Base-by-base conservation (phyloP, 352 stramenopile species). In the Hyaloperonospora brassicae region DNA sequence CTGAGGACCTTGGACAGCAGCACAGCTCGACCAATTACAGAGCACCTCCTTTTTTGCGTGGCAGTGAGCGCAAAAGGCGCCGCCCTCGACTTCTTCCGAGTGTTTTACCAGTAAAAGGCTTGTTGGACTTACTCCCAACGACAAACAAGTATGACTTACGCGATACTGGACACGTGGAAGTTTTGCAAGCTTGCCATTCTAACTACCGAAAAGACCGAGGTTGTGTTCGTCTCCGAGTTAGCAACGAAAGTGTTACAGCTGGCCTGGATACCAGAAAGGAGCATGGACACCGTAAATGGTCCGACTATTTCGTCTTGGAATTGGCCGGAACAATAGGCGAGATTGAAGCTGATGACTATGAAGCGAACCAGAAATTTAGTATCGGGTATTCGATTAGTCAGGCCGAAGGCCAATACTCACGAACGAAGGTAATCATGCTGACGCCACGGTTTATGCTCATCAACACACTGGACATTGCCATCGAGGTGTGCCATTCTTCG, bases 351-450 rank as follows among this genome's bases (percentile, higher is more conserved):
- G 70, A 74, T n/a, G 74, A 90, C 55, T 85, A 72, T 22, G 69
- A 57, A 21, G 57, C 62, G 30, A 79, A 87, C 46, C 68, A 76
- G 23, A 82, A 82, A 48, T 90, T 83, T 63, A 87, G 76, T 35
- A 83, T 95, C 22, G 84, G 84, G 1, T 93, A 89, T 61, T 87
- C 79, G 8, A 89, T 95, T 34, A 77, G 63, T 22, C 66, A 76
- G 11, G 84, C 77, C 1, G 87, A 87, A 47, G 81, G 79, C 7
- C 61, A 75, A 38, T 95, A 93, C 45, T 90, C 84, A 34, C 68
- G 85, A 36, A 93, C 85, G 23, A 92, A 95, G 56, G 82, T 95
- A 10, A 85, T 95, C 40, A 93, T 89, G 73, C 60, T 95, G 38
- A 88, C 83, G 14, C 85, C 85, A 25, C 63, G 85, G 23, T 93